Evolutionary conservation across 345 rosid species (phyloP).

Genomic region (Rubroshorea leprosula): DNA sequence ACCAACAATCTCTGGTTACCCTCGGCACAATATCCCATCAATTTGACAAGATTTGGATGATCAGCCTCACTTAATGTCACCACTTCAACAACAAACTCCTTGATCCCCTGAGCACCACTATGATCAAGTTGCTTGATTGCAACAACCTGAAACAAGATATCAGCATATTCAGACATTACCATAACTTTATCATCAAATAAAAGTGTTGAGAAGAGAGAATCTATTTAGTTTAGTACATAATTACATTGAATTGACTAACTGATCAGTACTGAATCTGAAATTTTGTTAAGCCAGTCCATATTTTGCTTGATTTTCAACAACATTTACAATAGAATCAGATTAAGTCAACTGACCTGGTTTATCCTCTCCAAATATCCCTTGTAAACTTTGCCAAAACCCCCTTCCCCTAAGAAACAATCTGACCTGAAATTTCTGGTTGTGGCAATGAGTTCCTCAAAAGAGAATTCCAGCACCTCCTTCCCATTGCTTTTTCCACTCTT

Average conservation of each 20-base stretch:
- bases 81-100: constrained; percentile 87
- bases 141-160: constrained; percentile 47
- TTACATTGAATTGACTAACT: too few species aligned
- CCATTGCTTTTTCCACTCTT: constrained; percentile 19
- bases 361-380: constrained; percentile 50
- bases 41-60: constrained; percentile 80
- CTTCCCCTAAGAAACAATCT: constrained; percentile 75
- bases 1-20: constrained; percentile 83
- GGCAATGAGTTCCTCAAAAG: constrained; percentile 49
- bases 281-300: neutral
- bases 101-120: constrained; percentile 73
- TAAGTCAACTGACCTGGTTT: constrained; percentile 41
- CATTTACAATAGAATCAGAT: constrained; percentile 1
- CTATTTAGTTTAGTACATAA: too few species aligned
- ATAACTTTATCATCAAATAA: neutral
- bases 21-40: constrained; percentile 87
- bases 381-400: constrained; percentile 90
- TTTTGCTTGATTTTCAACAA: neutral
- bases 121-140: constrained; percentile 92
- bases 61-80: constrained; percentile 66
- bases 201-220: too few species aligned
- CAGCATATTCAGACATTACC: neutral
- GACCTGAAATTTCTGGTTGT: constrained; percentile 61
- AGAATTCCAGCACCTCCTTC: constrained; percentile 42
- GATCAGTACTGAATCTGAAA: too few species aligned